These are phyloP conservation scores for Aspergillus panamensis DNA, from an alignment of 495 filamentous ascomycete genomes.

Conservation along the genomic window DNA sequence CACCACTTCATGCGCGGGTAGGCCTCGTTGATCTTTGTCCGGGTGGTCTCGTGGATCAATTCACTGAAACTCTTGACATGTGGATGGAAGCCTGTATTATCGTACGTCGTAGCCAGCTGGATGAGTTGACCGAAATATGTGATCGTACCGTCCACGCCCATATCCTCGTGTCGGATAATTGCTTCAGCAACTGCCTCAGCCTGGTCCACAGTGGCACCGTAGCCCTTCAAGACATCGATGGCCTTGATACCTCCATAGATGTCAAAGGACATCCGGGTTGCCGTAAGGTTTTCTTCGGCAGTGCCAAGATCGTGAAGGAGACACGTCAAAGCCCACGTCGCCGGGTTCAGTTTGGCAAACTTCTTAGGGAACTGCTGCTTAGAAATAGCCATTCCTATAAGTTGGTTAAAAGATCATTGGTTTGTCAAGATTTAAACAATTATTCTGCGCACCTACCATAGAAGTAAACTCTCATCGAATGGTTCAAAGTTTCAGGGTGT, in stretches of 20 bases:
- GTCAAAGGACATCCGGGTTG: constrained; percentile 54
- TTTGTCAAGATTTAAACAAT: neutral
- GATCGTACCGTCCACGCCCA: constrained; percentile 57
- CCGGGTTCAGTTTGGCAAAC: constrained; percentile 18
- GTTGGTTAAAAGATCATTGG: constrained; percentile 1
- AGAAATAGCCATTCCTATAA: constrained; percentile 26
- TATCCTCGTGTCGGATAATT: constrained; percentile 76
- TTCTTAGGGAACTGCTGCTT: constrained; percentile 28
- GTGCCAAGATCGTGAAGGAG: constrained; percentile 76
- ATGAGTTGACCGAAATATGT: constrained; percentile 65
- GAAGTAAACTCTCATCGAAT: constrained; percentile 71
- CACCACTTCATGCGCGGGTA: constrained; percentile 27
- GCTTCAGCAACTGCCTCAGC: constrained; percentile 63
- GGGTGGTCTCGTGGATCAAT: constrained; percentile 18
- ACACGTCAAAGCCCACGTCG: constrained; percentile 56
- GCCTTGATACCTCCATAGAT: constrained; percentile 32
- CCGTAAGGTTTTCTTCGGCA: constrained; percentile 53
- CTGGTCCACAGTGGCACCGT: constrained; percentile 24
- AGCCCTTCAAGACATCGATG: constrained; percentile 60
- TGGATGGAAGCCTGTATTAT: constrained; percentile 47
- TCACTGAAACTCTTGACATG: constrained; percentile 19
- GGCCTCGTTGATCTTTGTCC: constrained; percentile 19
- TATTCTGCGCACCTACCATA: constrained; percentile 45
- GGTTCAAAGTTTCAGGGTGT: constrained; percentile 58
- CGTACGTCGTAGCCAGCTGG: constrained; percentile 70